Evolutionary conservation across 2,329 filamentous ascomycete species (phyloP).

Genomic region (Tolypocladium ovalisporum): DNA sequence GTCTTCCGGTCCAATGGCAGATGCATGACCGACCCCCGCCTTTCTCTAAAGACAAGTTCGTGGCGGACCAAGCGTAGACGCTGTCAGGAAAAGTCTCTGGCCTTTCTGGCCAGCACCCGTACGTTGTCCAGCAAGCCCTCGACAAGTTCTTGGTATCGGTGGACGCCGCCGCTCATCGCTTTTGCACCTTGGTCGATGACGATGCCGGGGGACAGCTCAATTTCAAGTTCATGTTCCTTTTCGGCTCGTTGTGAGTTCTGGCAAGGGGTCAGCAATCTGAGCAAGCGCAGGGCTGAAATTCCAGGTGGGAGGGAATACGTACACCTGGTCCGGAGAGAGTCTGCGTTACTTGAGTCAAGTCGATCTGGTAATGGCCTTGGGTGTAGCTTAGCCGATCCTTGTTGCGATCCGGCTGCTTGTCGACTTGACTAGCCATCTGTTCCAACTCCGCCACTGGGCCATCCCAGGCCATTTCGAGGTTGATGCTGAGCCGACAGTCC

Average conservation of each 20-base stretch:
- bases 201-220: constrained; percentile 57
- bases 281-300: not conserved
- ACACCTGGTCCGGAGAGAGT: constrained; percentile 23
- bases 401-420: constrained; percentile 48
- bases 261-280: constrained; percentile 1
- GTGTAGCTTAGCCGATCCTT: constrained; percentile 91
- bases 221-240: constrained; percentile 72
- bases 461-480: constrained; percentile 82
- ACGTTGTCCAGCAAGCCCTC: constrained; percentile 68
- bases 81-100: constrained; percentile 17
- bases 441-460: constrained; percentile 52
- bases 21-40: not conserved
- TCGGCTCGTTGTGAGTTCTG: constrained; percentile 30
- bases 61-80: not conserved
- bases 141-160: constrained; percentile 56
- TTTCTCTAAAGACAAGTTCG: not conserved
- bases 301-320: constrained; percentile 8
- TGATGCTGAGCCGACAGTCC: constrained; percentile 89
- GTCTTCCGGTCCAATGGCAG: not conserved
- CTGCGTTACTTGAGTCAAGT: constrained; percentile 79
- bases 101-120: constrained; percentile 42
- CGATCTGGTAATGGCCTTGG: constrained; percentile 79
- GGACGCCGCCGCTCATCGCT: constrained; percentile 37
- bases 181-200: constrained; percentile 55
- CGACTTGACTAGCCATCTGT: constrained; percentile 23